Evolutionary conservation across 768 basidiomycete genomes (phyloP), one percentile per base, ranked within the genome.

Genomic region (Termitomyces sp.): DNA sequence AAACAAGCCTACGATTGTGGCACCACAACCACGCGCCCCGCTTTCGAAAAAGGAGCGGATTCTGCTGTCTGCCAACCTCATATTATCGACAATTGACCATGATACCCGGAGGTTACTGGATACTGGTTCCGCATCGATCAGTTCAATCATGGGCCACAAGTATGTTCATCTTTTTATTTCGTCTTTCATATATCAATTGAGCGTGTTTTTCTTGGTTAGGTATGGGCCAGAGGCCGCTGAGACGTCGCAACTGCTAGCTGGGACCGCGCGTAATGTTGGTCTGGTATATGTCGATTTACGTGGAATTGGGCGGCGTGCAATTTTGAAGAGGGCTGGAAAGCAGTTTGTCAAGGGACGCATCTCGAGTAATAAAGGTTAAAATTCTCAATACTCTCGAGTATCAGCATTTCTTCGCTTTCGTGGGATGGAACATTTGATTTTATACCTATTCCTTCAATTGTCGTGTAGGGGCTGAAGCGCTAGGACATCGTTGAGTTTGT

Each of bases 281-380:
- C 75, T 91, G 39, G 86, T 93, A 22, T 93, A 91, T 70, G 80
- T 92, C 42, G 90, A 92, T 68, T 78, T 88, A 76, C 72, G 78
- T 2, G 89, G 89, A 0, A 82, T 93, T 39, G 89, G 88, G 9
- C 75, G 88, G 58, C 75, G 82, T 48, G 90, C 89, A 13, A 69
- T 93, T 54, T 69, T 93, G 67, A 87, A 78, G 74, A 80, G 77
- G 59, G 83, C 78, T 0, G 86, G 84, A 20, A 83, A 75, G 76
- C 77, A 80, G 44, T 84, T 80, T 64, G 74, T 87, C 24, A 84
- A 81, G 66, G 80, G 50, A 5, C 62, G 60, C 15, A 20, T 66
- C 41, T 62, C 63, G 5, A 62, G 49, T 18, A 57, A 64, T 13
- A 34, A 47, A 15, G 44, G 45, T 11, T 31, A 34, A 20, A 41